A percentile compares a stretch with the other conserved stretches of the same genome.
phyloP scores from a whole-genome alignment of 2,329 filamentous ascomycete genomes.

The Fusarium goolgardi region DNA sequence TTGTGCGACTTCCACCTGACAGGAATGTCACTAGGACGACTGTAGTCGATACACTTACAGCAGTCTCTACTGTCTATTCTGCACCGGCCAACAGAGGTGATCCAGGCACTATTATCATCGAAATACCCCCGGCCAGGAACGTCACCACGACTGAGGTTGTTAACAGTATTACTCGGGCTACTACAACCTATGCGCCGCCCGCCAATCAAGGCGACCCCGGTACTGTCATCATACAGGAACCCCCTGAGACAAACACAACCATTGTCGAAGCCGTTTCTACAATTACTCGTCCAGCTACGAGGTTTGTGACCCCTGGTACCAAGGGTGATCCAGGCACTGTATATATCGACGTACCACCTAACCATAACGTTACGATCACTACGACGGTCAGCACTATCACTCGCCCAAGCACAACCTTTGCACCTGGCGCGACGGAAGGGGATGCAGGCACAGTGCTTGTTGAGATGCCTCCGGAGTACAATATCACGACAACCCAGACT shows the following conservation, averaged over 20 bases:
- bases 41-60: slow-evolving; percentile 9
- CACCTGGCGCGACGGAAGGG: slow-evolving; percentile 15
- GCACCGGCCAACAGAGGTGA: slow-evolving; percentile 17
- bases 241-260: slow-evolving; percentile 22
- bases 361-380: slow-evolving; percentile 28
- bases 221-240: slow-evolving; percentile 25
- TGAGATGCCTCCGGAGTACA: slow-evolving; percentile 24
- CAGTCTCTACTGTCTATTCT: slow-evolving; percentile 14
- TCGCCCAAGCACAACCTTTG: slow-evolving; percentile 25
- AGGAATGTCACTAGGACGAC: slow-evolving; percentile 22
- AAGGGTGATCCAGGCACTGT: slow-evolving; percentile 28
- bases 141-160: slow-evolving; percentile 18
- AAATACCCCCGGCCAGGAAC: slow-evolving; percentile 23
- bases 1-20: slow-evolving; percentile 16
- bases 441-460: slow-evolving; percentile 25
- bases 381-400: slow-evolving; percentile 27
- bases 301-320: slow-evolving; percentile 5
- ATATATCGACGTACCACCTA: slow-evolving; percentile 23
- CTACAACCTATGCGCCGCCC: slow-evolving; percentile 20
- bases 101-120: slow-evolving; percentile 25
- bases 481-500: slow-evolving; percentile 22
- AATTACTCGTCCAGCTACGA: slow-evolving; percentile 20
- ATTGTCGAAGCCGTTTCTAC: slow-evolving; percentile 18
- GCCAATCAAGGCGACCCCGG: slow-evolving; percentile 22
- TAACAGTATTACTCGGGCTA: background rate